Evolutionary conservation across 495 filamentous ascomycete species (phyloP).

Genomic region (Lasiosphaeria hispida): DNA sequence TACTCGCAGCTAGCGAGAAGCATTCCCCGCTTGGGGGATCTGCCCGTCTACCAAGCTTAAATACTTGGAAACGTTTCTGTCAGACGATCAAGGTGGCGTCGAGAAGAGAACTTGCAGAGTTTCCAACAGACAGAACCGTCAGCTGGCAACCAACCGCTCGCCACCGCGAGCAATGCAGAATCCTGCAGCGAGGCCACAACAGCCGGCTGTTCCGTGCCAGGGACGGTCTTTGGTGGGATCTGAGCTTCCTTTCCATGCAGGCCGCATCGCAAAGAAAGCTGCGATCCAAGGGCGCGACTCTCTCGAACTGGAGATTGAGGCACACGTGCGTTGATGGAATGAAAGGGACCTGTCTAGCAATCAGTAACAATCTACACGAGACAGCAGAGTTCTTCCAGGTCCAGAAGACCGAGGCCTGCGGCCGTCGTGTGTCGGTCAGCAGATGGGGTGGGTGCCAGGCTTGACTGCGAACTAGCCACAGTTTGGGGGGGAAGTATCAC

Average conservation of each 20-base stretch:
- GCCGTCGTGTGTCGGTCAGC: background rate
- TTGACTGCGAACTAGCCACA: background rate
- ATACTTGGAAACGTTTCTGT: no score
- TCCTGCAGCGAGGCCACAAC: background rate
- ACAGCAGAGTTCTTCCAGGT: conserved; percentile 2
- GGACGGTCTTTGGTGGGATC: background rate
- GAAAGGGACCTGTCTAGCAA: background rate
- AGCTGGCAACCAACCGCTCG: no score
- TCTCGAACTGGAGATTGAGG: background rate
- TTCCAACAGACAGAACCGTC: no score
- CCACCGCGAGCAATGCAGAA: no score
- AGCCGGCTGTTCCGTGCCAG: background rate
- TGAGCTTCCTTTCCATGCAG: background rate
- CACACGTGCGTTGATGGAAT: background rate
- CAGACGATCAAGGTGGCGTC: no score
- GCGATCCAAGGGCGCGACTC: background rate
- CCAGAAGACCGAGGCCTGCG: background rate
- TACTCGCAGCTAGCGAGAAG: no score
- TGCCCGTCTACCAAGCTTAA: no score
- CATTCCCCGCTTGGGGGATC: no score
- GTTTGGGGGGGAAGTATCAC: background rate
- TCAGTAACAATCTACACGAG: conserved; percentile 5
- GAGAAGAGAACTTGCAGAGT: no score
- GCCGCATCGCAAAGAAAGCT: background rate
- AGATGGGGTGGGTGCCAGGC: background rate